Conservation (phyloP, 257 asterid genomes). For the Penstemon eatonii region DNA sequence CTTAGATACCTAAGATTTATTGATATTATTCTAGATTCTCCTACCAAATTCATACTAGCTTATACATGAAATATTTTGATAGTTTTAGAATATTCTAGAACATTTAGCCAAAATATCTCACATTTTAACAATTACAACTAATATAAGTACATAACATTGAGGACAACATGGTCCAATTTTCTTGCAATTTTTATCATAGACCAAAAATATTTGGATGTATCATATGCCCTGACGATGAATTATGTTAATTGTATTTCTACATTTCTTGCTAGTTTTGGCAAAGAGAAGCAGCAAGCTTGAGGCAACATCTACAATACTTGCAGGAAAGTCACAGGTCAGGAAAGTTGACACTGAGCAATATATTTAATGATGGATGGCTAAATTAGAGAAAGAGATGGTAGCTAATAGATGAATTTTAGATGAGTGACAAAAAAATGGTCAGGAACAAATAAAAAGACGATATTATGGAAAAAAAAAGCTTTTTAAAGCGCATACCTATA, state of each 20-base stretch:
- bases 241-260: constrained; percentile 16
- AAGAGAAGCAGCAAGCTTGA: constrained; percentile 48
- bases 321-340: constrained; percentile 50
- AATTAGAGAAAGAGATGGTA: neutral
- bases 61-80: too few species aligned
- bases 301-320: constrained; percentile 51
- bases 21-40: too few species aligned
- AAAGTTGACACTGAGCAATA: neutral
- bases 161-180: neutral
- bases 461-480: too few species aligned
- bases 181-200: neutral
- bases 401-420: too few species aligned
- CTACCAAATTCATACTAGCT: too few species aligned
- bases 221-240: neutral
- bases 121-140: neutral
- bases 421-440: too few species aligned
- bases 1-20: too few species aligned
- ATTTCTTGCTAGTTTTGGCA: constrained; percentile 44
- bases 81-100: too few species aligned
- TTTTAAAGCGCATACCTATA: too few species aligned
- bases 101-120: too few species aligned
- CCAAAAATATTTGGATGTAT: too few species aligned
- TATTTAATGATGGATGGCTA: neutral
- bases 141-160: neutral
- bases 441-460: too few species aligned